Base-by-base conservation (phyloP, 2,329 filamentous ascomycete genomes). In the Penicillium sp. region DNA sequence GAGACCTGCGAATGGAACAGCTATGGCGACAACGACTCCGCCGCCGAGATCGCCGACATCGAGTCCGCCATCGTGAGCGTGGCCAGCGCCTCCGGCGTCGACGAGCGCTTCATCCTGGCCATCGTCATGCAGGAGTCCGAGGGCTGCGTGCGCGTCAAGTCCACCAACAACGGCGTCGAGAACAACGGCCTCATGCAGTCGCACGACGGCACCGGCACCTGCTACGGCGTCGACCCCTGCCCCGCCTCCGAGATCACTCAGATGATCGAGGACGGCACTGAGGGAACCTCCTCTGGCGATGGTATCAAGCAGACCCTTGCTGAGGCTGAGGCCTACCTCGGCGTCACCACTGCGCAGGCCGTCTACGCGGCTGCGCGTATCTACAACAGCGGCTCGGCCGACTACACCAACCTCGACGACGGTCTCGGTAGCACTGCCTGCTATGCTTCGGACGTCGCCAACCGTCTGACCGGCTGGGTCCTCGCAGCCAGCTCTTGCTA, bases 131-230 rank as follows among this genome's bases (percentile, higher is more conserved):
- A 76, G 57, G 73, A 76, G 61, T 70, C 66, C 42, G 63, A 64
- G 51, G 73, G 73, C 16, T 74, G 72, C 59, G 71, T 75, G 5
- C 71, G 73, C 20, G 70, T 65, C 21, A 63, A 58, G 2, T 73
- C 70, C 4, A 73, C 71, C 16, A 65, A 69, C 66, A 67, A 72
- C 57, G 71, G 70, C 7, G 71, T 74, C 23, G 56, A 59, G 18
- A 75, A 75, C 63, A 71, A 73, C 0, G 73, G 73, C 12, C 64
- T 76, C 33, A 73, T 75, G 71, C 73, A 76, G 60, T 53, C 51
- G 16, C 51, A 53, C 40, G 24, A 53, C 33, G 51, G 51, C 23
- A 45, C n/a, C 18, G 51, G 51, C 18, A 53, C 51, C 40, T 53
- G 51, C 20, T 1, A 1, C 12, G 51, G 18, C 14, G 23, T 33